Evolutionary conservation across 805 yeast genomes (phyloP), one percentile per base, ranked within the genome.

Genomic region (Saccharomyces jurei): DNA sequence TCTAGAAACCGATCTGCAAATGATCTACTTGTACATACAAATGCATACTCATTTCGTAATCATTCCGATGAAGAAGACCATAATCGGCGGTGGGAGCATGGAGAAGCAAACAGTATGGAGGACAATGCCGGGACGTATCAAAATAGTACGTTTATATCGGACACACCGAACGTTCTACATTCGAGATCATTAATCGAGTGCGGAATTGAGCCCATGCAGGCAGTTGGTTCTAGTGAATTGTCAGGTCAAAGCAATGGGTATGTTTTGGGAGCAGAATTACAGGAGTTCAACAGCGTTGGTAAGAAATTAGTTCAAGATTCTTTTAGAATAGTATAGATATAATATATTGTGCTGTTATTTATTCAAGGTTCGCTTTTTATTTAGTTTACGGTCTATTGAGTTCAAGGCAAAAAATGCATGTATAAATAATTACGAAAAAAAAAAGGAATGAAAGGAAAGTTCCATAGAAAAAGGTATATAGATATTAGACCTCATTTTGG

Each of bases 271-370:
- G 50, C 58, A 3, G 69, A 65, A 47, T 48, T 64, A 26, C 62
- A 61, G 41, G 58, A 59, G 25, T 65, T 63, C 52, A 60, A 64
- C 51, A 51, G 57, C 41, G 51, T 57, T 52, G 65, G 64, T 41
- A 57, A 51, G 32, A 54, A 49, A 30, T 21, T 61, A 44, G 62
- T 64, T 14, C 47, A 50, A 28, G 60, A 56, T 17, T 50, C 52
- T 50, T 64, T 64, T 48, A 54, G 50, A 44, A 55, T 62, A 22
- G 50, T 59, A 3, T 55, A 49, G 13, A 46, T 28, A n/a, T 46
- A 25, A 29, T 22, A 22, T 26, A 17, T n/a, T 17, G 48, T 22
- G 26, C 10, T 26, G 27, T 26, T 14, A 4, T 2, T 21, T 6
- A 36, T 36, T 36, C 25, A 36, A 17, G 25, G 4, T 6, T 36